Percentiles rank a stretch among this genome's conserved stretches.
phyloP scores from a whole-genome alignment of 2,329 filamentous ascomycete genomes.

The Akanthomyces dipterigenus region DNA sequence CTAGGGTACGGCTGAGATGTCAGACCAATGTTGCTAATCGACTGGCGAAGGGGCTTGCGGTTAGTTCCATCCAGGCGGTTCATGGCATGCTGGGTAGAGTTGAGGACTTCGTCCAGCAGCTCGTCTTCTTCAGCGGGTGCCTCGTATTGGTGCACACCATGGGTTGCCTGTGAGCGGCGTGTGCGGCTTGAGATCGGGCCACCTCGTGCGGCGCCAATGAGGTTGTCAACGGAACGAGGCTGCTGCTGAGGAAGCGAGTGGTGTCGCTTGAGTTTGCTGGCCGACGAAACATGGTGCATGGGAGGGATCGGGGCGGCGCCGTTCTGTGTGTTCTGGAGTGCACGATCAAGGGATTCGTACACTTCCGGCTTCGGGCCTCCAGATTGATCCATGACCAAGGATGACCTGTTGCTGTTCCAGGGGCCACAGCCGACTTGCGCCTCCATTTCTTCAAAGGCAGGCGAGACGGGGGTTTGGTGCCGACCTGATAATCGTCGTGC shows the following conservation, averaged over 20 bases:
- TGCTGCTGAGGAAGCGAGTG: constrained; percentile 59
- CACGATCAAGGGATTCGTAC: constrained; percentile 55
- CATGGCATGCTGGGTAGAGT: constrained; percentile 68
- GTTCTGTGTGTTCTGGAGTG: constrained; percentile 45
- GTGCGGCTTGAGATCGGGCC: constrained; percentile 73
- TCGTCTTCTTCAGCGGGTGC: constrained; percentile 96
- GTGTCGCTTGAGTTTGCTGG: constrained; percentile 54
- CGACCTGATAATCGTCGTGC: constrained; percentile 88
- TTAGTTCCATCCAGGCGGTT: constrained; percentile 55
- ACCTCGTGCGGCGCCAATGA: constrained; percentile 47
- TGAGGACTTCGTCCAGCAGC: constrained; percentile 80
- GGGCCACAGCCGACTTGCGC: constrained; percentile 87
- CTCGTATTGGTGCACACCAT: constrained; percentile 80
- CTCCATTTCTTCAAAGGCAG: constrained; percentile 79
- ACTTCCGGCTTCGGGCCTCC: constrained; percentile 46
- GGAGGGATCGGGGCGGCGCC: constrained; percentile 41
- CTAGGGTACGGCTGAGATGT: constrained; percentile 55
- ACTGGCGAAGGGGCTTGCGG: constrained; percentile 46
- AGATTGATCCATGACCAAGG: constrained; percentile 65
- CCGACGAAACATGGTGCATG: constrained; percentile 41
- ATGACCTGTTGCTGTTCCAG: constrained; percentile 81
- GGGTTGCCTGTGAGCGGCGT: constrained; percentile 64
- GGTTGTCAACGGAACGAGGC: constrained; percentile 57
- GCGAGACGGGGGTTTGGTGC: constrained; percentile 74
- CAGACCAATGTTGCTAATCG: constrained; percentile 56